These are phyloP conservation scores for Aspergillus spinulosporus DNA, from an alignment of 2,329 filamentous ascomycete genomes.

Conservation along the genomic window DNA sequence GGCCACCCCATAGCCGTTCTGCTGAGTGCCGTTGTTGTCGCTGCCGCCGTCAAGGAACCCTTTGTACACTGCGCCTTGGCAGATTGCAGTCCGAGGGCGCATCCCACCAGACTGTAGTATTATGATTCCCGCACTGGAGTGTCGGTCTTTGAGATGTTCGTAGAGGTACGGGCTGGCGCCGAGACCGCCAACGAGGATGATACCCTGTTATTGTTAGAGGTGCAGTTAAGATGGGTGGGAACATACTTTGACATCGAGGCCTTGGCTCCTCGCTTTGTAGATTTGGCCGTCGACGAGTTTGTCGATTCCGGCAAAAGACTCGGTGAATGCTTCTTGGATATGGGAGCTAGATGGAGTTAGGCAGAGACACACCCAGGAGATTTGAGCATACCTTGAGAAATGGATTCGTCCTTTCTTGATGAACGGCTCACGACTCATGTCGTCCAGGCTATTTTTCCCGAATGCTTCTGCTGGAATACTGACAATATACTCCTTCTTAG, in stretches of 20 bases:
- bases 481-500: slow-evolving; percentile 6
- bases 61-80: slow-evolving; percentile 6
- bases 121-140: not conserved
- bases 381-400: slow-evolving; percentile 2
- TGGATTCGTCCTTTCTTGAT: slow-evolving; percentile 13
- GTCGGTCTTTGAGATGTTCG: slow-evolving; percentile 6
- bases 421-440: slow-evolving; percentile 5
- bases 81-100: slow-evolving; percentile 7
- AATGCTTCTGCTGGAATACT: slow-evolving; percentile 11
- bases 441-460: slow-evolving; percentile 4
- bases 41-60: slow-evolving; percentile 2
- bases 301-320: slow-evolving; percentile 8
- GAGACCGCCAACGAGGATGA: slow-evolving; percentile 13
- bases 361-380: not conserved
- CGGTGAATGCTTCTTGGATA: slow-evolving; percentile 5
- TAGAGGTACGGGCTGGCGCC: slow-evolving; percentile 12
- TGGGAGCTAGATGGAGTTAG: not conserved
- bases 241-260: slow-evolving; percentile 4
- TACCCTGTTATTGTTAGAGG: not conserved
- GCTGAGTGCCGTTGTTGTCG: not conserved
- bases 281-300: slow-evolving; percentile 5
- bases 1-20: not conserved
- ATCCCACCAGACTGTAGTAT: slow-evolving; percentile 9
- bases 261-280: not conserved
- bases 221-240: not conserved